Evolutionary conservation across 2,329 filamentous ascomycete species (phyloP).

Genomic region (Microdochium nivale): DNA sequence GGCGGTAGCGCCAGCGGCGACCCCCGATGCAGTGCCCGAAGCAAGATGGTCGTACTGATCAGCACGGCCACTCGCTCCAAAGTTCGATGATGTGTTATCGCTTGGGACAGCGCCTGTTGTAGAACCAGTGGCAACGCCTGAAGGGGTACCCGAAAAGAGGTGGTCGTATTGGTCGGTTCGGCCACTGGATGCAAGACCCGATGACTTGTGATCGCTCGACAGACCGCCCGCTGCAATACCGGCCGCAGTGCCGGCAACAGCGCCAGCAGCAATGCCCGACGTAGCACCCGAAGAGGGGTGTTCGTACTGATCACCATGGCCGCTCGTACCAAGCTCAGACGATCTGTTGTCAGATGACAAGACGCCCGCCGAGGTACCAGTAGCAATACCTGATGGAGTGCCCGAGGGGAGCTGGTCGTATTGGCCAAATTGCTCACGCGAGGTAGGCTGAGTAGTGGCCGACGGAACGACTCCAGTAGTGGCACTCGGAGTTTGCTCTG

Average conservation of each 20-base stretch:
- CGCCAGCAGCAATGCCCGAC: not conserved
- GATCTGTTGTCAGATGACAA: not conserved
- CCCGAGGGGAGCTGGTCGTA: not conserved
- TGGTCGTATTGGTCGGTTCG: not conserved
- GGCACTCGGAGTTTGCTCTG: no score
- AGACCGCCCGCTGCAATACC: not conserved
- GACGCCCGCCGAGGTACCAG: not conserved
- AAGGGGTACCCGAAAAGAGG: not conserved
- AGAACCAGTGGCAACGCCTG: not conserved
- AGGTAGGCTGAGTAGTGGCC: not conserved
- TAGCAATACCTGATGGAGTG: not conserved
- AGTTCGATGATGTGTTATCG: not conserved
- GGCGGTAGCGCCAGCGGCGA: conserved; percentile 5
- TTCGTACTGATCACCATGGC: not conserved
- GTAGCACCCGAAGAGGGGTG: not conserved
- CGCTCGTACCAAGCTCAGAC: not conserved
- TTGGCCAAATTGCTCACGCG: not conserved
- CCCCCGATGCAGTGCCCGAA: not conserved
- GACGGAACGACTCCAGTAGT: not conserved
- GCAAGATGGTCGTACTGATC: not conserved
- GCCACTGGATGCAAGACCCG: not conserved
- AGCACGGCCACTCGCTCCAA: not conserved
- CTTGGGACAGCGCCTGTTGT: not conserved
- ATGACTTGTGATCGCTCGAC: no score
- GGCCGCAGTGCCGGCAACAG: not conserved